Evolutionary conservation across 2,329 filamentous ascomycete genomes (phyloP).

Genomic region (Cladosporium sp.): DNA sequence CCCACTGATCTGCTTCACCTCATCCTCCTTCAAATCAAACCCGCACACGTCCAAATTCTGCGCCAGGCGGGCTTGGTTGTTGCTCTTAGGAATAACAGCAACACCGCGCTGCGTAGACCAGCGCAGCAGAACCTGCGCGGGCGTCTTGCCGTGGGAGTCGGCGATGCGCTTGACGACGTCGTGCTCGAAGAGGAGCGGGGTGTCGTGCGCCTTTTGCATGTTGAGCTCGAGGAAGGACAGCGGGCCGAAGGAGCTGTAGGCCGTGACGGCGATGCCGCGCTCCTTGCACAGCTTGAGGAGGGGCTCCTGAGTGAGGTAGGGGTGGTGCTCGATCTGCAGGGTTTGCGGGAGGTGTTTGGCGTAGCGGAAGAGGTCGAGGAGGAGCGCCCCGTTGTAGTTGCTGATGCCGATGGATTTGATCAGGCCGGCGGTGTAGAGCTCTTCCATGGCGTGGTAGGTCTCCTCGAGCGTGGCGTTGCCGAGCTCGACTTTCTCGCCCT

Average conservation of each 20-base stretch:
- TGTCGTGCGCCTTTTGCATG: constrained; percentile 62
- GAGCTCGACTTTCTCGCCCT: constrained; percentile 59
- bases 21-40: constrained; percentile 63
- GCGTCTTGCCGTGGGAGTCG: constrained; percentile 64
- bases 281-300: constrained; percentile 66
- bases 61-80: constrained; percentile 51
- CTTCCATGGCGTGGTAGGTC: constrained; percentile 80
- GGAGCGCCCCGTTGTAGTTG: constrained; percentile 75
- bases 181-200: constrained; percentile 68
- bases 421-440: constrained; percentile 64
- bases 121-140: constrained; percentile 77
- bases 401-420: constrained; percentile 72
- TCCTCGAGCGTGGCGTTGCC: constrained; percentile 71
- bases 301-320: constrained; percentile 73
- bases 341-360: constrained; percentile 69
- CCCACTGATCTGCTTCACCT: constrained; percentile 62
- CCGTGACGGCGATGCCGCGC: constrained; percentile 70
- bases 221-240: constrained; percentile 74
- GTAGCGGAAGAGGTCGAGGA: constrained; percentile 77
- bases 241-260: constrained; percentile 81
- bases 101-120: constrained; percentile 83
- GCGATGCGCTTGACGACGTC: constrained; percentile 61
- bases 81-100: constrained; percentile 79
- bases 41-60: constrained; percentile 64
- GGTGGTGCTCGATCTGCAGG: constrained; percentile 88